Base-by-base conservation (phyloP, 805 yeast species). In the Wickerhamomyces queroliae region DNA sequence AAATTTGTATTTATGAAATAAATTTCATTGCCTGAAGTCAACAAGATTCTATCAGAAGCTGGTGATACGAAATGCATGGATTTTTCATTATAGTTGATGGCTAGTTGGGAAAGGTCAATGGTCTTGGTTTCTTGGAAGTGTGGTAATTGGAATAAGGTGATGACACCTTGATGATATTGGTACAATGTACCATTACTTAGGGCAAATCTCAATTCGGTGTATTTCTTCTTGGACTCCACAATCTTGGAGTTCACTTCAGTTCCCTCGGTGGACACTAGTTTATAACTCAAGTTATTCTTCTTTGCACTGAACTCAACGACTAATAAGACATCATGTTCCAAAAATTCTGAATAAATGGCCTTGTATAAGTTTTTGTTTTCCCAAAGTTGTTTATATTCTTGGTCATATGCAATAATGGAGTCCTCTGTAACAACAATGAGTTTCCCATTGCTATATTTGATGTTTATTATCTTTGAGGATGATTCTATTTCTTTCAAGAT, bases 1-100 rank as follows among this genome's bases (percentile, higher is more conserved):
- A 58, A 61, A 30, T 53, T 53, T 6, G 55, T 49, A 36, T 61
- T 77, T 19, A 70, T 58, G n/a, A 65, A 55, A 40, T 60, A 67
- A 5, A 63, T 38, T 36, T 59, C 56, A 13, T 43, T 32, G 11
- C 40, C 55, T 19, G 43, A 43, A 2, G 58, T 42, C 13, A 61
- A 21, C 18, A 61, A 30, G 5, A 61, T 23, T 40, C 61, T 46
- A 37, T 56, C 53, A 1, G 35, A 23, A 4, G 54, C 55, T 20
- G 61, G 55, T 4, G 64, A 55, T 20, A 34, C 15, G 10, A 60
- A 18, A 9, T 49, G 28, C 8, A 50, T 9, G 21, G 26, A 31
- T 23, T 40, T 31, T 9, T 40, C n/a, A 1, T 33, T 21, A 36
- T 20, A 22, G 25, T 22, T 37, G 16, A 27, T 45, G 15, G 33